These are phyloP conservation scores for Russula brevipes DNA, from an alignment of 768 basidiomycete genomes.

Conservation along the genomic window DNA sequence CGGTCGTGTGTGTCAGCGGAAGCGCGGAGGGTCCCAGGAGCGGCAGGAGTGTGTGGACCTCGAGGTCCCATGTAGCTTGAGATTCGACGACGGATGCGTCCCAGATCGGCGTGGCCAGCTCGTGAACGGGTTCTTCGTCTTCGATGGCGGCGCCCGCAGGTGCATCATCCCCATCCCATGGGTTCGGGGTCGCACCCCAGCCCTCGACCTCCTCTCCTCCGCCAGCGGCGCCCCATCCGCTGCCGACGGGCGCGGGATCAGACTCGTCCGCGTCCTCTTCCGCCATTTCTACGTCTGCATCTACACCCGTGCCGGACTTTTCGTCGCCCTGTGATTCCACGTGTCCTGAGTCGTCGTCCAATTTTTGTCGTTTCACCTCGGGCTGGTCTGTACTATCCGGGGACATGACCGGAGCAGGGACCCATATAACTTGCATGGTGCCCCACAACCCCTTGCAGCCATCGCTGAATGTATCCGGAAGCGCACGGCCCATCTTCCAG, in stretches of 20 bases:
- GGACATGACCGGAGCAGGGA: conserved; percentile 5
- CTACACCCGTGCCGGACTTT: neutral
- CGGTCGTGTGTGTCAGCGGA: conserved; percentile 58
- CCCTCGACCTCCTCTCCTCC: neutral
- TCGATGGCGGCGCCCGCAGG: neutral
- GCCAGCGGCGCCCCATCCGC: conserved; percentile 2
- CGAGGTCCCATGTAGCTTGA: conserved; percentile 17
- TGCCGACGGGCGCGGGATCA: neutral
- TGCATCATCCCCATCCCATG: neutral
- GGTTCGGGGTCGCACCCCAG: conserved; percentile 16
- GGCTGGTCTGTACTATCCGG: conserved; percentile 18
- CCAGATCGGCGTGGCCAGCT: conserved; percentile 7
- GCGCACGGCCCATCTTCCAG: conserved; percentile 39
- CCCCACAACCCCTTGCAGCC: conserved; percentile 51
- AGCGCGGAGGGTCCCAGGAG: conserved; percentile 53
- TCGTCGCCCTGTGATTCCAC: neutral
- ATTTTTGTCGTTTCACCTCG: conserved; percentile 28
- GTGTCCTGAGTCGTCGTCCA: conserved; percentile 14
- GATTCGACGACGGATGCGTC: conserved; percentile 2
- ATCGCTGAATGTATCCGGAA: conserved; percentile 48
- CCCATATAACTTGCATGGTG: conserved; percentile 19
- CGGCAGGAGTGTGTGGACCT: conserved; percentile 31
- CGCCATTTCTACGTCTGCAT: neutral
- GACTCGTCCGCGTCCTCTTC: neutral
- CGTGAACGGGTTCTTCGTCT: neutral